Conservation (phyloP, 2,329 filamentous ascomycete species). For the Lasiodiplodia theobromae region DNA sequence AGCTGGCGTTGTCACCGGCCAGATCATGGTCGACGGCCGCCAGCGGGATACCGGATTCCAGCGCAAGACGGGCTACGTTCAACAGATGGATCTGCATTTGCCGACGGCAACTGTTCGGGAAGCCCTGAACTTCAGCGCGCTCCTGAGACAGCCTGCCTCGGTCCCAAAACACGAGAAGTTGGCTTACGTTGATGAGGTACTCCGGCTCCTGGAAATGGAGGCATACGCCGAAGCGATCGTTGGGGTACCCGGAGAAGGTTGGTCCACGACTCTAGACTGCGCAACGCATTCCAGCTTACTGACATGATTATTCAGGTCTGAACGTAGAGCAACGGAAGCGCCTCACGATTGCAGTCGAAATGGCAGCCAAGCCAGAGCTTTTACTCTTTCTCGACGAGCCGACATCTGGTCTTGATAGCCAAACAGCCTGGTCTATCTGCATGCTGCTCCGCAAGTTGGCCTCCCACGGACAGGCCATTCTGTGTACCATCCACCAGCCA, state of each 20-base stretch:
- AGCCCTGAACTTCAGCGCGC: conserved; percentile 44
- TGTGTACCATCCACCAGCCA: conserved; percentile 58
- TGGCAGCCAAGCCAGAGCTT: conserved; percentile 71
- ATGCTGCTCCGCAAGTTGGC: conserved; percentile 69
- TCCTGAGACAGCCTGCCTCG: conserved; percentile 57
- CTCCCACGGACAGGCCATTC: conserved; percentile 52
- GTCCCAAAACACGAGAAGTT: conserved; percentile 66
- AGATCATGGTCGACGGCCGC: conserved; percentile 49
- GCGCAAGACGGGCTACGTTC: conserved; percentile 49
- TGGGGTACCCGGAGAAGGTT: conserved; percentile 64
- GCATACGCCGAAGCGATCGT: conserved; percentile 72
- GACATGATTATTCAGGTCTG: conserved; percentile 46
- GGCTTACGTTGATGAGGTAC: conserved; percentile 69
- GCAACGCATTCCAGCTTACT: too few relatives aligned
- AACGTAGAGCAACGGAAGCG: conserved; percentile 75
- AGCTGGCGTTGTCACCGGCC: conserved; percentile 48
- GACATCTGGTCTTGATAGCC: conserved; percentile 39
- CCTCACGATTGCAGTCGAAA: conserved; percentile 74
- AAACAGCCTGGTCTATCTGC: conserved; percentile 68
- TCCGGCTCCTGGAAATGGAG: conserved; percentile 71
- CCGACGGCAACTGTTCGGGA: conserved; percentile 49
- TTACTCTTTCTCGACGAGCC: conserved; percentile 69
- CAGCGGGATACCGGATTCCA: conserved; percentile 46
- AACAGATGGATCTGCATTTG: conserved; percentile 62
- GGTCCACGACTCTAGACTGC: too few relatives aligned